phyloP scores from a whole-genome alignment of 2,329 filamentous ascomycete species.

The Pyricularia sp. region DNA sequence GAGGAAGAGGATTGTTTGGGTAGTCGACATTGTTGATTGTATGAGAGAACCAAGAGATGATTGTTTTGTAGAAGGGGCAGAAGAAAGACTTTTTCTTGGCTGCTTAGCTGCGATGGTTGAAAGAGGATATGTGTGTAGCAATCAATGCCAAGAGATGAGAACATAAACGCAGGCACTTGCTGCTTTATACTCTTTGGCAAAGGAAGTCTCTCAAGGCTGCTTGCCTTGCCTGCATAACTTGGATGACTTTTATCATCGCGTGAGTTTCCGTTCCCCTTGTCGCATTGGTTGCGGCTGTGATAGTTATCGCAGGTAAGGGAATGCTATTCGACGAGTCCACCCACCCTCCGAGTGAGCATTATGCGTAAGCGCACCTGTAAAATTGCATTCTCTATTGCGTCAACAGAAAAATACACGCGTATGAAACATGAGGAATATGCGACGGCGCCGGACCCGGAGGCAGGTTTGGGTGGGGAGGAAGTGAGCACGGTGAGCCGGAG shows the following conservation, averaged over 20 bases:
- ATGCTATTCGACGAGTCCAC: background rate
- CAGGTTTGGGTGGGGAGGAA: background rate
- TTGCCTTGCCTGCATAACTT: background rate
- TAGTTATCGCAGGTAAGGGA: background rate
- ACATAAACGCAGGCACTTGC: background rate
- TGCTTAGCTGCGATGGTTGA: background rate
- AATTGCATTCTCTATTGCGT: background rate
- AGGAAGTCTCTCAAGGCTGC: background rate
- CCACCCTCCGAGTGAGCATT: background rate
- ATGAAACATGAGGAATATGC: background rate
- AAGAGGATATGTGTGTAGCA: background rate
- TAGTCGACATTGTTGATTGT: background rate
- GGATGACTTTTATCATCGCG: background rate
- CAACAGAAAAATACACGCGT: background rate
- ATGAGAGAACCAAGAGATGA: background rate
- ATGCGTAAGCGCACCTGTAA: background rate
- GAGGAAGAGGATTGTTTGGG: conserved; percentile 26
- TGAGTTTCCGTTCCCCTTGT: background rate
- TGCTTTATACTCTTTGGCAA: background rate
- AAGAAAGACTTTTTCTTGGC: background rate
- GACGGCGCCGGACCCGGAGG: background rate
- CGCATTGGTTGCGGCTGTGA: background rate
- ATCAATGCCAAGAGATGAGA: background rate
- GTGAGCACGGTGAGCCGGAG: background rate
- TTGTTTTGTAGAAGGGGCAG: background rate